These are phyloP conservation scores for Phaeomoniella chlamydospora DNA, from an alignment of 2,329 filamentous ascomycete genomes.

Conservation along the genomic window DNA sequence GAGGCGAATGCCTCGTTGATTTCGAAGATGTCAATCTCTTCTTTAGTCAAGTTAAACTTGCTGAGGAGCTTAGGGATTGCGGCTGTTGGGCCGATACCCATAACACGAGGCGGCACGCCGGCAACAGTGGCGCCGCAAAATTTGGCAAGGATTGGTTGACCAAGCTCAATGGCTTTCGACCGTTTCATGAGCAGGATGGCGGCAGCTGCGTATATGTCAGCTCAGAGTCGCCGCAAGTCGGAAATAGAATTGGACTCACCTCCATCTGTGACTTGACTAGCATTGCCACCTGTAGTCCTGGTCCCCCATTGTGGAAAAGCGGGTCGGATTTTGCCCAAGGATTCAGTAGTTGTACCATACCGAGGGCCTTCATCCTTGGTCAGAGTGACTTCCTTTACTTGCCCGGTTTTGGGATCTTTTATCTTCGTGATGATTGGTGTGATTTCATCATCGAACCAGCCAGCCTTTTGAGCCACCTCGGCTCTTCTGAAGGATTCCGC, in stretches of 20 bases:
- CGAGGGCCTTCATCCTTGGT: constrained; percentile 83
- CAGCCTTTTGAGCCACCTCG: constrained; percentile 78
- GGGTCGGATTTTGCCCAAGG: constrained; percentile 67
- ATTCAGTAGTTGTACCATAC: constrained; percentile 75
- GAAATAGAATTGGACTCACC: constrained; percentile 29
- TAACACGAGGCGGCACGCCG: constrained; percentile 82
- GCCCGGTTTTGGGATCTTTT: constrained; percentile 70
- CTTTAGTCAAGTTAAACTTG: constrained; percentile 62
- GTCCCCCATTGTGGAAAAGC: constrained; percentile 86
- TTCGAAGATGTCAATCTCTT: constrained; percentile 81
- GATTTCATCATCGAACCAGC: constrained; percentile 90
- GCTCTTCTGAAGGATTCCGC: constrained; percentile 78
- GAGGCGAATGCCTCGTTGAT: constrained; percentile 96
- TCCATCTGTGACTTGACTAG: constrained; percentile 88
- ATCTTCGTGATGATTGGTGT: constrained; percentile 69
- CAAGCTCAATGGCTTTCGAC: constrained; percentile 69
- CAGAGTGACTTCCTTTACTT: constrained; percentile 62
- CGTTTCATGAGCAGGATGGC: constrained; percentile 90
- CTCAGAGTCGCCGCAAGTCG: constrained; percentile 4
- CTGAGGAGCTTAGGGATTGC: constrained; percentile 67
- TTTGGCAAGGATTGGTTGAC: constrained; percentile 86
- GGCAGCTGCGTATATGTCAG: constrained; percentile 42
- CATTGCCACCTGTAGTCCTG: constrained; percentile 81
- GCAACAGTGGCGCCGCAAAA: constrained; percentile 85
- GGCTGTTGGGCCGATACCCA: constrained; percentile 66